Percentiles rank a stretch among this genome's conserved stretches.
phyloP scores from a whole-genome alignment of 1,139 yeast species.

The Lodderomyces orthopsilosis region DNA sequence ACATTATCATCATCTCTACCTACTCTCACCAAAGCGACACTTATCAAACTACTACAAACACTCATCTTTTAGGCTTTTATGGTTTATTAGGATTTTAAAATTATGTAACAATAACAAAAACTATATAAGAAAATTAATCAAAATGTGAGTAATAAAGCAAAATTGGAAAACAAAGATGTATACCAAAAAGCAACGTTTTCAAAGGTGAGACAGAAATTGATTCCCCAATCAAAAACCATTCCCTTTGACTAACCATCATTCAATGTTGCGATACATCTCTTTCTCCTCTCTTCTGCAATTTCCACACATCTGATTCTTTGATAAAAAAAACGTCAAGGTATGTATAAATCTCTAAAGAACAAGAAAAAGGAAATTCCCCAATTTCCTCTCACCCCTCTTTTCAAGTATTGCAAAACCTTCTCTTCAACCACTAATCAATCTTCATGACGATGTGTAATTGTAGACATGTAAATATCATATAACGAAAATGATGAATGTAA shows the following conservation, averaged over 20 bases:
- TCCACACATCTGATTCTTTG: not conserved
- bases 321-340: not conserved
- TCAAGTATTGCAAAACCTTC: not conserved
- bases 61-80: not conserved
- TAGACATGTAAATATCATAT: too few species aligned
- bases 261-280: not conserved
- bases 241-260: not conserved
- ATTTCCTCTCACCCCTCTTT: not conserved
- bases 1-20: too few species aligned
- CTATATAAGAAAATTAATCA: not conserved
- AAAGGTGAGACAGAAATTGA: not conserved
- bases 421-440: not conserved
- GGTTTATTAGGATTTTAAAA: not conserved
- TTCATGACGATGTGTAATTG: not conserved
- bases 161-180: not conserved
- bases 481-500: not conserved
- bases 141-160: not conserved
- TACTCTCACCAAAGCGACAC: too few species aligned
- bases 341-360: not conserved
- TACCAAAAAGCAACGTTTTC: not conserved
- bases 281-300: not conserved
- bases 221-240: not conserved
- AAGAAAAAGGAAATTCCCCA: not conserved
- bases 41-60: not conserved
- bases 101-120: not conserved